These are phyloP conservation scores for Pythium catenulatum DNA, from an alignment of 352 stramenopile species.

Conservation along the genomic window DNA sequence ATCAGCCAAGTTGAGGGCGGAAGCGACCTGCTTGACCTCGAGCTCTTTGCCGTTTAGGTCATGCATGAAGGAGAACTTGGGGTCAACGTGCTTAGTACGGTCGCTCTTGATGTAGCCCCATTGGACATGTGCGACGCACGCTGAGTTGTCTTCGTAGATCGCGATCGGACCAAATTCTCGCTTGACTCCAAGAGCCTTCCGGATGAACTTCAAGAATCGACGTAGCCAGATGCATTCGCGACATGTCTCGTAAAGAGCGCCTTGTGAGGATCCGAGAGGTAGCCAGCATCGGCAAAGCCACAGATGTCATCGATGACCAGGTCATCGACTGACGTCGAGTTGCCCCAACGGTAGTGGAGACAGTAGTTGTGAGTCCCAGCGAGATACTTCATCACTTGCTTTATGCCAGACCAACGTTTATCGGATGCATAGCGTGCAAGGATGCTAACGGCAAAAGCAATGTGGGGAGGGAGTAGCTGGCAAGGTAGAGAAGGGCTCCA, in stretches of 20 bases:
- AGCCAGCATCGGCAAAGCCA: constrained; percentile 42
- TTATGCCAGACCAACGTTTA: constrained; percentile 37
- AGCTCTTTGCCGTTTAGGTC: constrained; percentile 46
- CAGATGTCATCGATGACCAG: constrained; percentile 43
- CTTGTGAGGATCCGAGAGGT: constrained; percentile 45
- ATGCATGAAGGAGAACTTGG: constrained; percentile 62
- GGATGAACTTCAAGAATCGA: constrained; percentile 42
- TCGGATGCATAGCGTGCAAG: constrained; percentile 50
- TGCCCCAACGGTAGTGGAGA: constrained; percentile 19
- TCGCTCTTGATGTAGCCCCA: constrained; percentile 52
- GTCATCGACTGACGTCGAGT: not conserved
- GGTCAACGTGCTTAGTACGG: constrained; percentile 56
- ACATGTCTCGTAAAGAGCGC: constrained; percentile 46
- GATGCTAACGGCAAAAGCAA: constrained; percentile 43
- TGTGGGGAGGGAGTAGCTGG: constrained; percentile 44
- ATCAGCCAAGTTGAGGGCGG: constrained; percentile 37
- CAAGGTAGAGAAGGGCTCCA: constrained; percentile 27
- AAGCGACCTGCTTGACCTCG: constrained; percentile 26
- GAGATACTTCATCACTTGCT: constrained; percentile 42
- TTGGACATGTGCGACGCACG: constrained; percentile 40
- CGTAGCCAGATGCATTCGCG: constrained; percentile 49
- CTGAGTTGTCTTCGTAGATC: constrained; percentile 43
- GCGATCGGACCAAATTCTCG: not conserved
- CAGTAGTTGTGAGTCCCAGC: constrained; percentile 20
- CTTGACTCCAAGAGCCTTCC: not conserved